phyloP scores from a whole-genome alignment of 495 filamentous ascomycete genomes.

The Apodospora peruviana region DNA sequence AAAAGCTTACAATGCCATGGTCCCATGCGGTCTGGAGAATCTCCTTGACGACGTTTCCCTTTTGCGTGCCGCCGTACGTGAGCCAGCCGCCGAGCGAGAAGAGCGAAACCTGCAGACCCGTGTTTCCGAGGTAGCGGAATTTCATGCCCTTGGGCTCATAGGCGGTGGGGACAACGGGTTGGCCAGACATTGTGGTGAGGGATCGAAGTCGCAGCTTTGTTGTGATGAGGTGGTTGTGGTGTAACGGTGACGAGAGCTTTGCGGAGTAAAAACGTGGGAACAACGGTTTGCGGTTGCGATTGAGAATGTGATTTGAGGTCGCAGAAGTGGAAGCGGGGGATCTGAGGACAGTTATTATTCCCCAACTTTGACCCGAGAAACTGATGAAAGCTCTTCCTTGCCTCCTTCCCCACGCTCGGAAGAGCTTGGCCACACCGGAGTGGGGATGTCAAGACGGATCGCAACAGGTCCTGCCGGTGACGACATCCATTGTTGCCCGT shows the following conservation, averaged over 20 bases:
- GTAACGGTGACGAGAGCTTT: too few relatives aligned
- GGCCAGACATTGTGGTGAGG: slow-evolving; percentile 12
- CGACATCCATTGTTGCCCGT: slow-evolving; percentile 16
- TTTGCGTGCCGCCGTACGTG: slow-evolving; percentile 38
- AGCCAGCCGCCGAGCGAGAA: slow-evolving; percentile 62
- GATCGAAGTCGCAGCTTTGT: too few relatives aligned
- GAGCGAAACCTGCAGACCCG: slow-evolving; percentile 63
- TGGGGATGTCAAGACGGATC: slow-evolving; percentile 3
- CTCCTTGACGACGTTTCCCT: slow-evolving; percentile 38
- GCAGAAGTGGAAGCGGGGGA: slow-evolving; percentile 8
- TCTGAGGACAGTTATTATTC: neutral
- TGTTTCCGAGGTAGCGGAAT: slow-evolving; percentile 63
- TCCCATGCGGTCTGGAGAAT: slow-evolving; percentile 45
- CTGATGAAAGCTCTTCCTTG: slow-evolving; percentile 1
- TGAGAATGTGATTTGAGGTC: too few relatives aligned
- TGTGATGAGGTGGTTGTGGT: too few relatives aligned
- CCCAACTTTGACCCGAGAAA: neutral
- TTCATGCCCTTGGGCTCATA: slow-evolving; percentile 56
- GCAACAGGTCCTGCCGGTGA: slow-evolving; percentile 18
- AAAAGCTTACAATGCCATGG: slow-evolving; percentile 40
- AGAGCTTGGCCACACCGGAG: slow-evolving; percentile 7
- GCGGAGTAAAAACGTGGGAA: too few relatives aligned
- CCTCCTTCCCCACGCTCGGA: slow-evolving; percentile 3
- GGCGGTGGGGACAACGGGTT: slow-evolving; percentile 29
- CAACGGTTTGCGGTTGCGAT: too few relatives aligned